A percentile compares a stretch with the other conserved stretches of the same genome.
These are phyloP conservation scores for Sistotremastrum niveocremeum DNA, from an alignment of 768 basidiomycete species.

Conservation along the genomic window DNA sequence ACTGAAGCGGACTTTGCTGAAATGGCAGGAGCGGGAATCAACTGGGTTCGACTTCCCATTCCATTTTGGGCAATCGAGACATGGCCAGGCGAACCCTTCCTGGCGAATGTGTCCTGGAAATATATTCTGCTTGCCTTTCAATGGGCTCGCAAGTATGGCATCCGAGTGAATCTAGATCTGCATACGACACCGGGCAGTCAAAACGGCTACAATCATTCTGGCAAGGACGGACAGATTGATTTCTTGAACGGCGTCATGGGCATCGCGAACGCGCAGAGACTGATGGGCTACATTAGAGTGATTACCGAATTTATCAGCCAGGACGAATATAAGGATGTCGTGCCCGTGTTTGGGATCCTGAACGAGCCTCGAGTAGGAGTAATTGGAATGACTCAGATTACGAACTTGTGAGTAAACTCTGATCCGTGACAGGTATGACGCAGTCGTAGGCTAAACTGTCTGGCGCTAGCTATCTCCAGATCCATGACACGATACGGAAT, in stretches of 20 bases:
- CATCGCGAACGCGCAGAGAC: slow-evolving; percentile 33
- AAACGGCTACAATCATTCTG: slow-evolving; percentile 38
- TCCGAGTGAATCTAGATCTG: slow-evolving; percentile 31
- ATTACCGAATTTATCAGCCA: slow-evolving; percentile 30
- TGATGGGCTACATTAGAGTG: slow-evolving; percentile 27
- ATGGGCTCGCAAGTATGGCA: slow-evolving; percentile 37
- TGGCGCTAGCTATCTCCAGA: slow-evolving; percentile 20
- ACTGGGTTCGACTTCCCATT: slow-evolving; percentile 71
- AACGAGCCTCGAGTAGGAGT: slow-evolving; percentile 3
- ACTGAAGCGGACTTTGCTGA: slow-evolving; percentile 82
- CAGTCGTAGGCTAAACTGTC: neutral
- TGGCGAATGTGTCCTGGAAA: slow-evolving; percentile 57
- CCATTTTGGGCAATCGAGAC: slow-evolving; percentile 81
- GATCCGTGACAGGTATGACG: neutral
- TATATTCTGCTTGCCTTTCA: slow-evolving; percentile 31
- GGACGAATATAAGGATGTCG: slow-evolving; percentile 20
- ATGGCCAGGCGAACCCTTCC: slow-evolving; percentile 62
- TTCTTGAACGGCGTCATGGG: slow-evolving; percentile 27
- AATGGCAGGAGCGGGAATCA: slow-evolving; percentile 80
- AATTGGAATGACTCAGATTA: slow-evolving; percentile 6
- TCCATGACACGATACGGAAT: slow-evolving; percentile 43
- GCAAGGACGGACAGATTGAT: slow-evolving; percentile 16
- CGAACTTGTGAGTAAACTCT: slow-evolving; percentile 9
- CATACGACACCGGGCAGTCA: slow-evolving; percentile 28
- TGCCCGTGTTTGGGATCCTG: slow-evolving; percentile 9